These are phyloP conservation scores for Fusarium xylarioides DNA, from an alignment of 2,329 filamentous ascomycete genomes.

Conservation along the genomic window DNA sequence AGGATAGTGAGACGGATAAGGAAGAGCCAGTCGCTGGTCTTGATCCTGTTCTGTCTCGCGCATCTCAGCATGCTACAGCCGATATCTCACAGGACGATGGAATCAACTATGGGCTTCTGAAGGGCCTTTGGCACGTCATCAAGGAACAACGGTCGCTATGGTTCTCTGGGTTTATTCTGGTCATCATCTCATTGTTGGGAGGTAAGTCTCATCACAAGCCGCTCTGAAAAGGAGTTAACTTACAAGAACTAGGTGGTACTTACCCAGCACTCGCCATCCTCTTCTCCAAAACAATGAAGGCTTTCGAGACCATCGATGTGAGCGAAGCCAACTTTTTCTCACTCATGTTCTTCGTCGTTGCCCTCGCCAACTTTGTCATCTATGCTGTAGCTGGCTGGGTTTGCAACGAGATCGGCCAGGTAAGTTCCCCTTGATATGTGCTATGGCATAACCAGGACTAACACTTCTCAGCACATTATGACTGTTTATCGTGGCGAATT, in stretches of 20 bases:
- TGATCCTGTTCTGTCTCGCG: slow-evolving; percentile 31
- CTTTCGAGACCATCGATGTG: slow-evolving; percentile 47
- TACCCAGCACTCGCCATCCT: slow-evolving; percentile 54
- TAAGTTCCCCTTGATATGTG: slow-evolving; percentile 26
- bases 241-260: slow-evolving; percentile 44
- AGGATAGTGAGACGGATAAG: slow-evolving; percentile 41
- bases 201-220: slow-evolving; percentile 30
- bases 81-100: slow-evolving; percentile 8
- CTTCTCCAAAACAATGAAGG: slow-evolving; percentile 52
- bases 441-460: too few relatives aligned
- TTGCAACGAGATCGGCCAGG: slow-evolving; percentile 50
- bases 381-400: slow-evolving; percentile 53
- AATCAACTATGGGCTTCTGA: slow-evolving; percentile 40
- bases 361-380: slow-evolving; percentile 55
- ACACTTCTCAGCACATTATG: slow-evolving; percentile 43
- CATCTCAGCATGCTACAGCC: slow-evolving; percentile 35
- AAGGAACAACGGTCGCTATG: slow-evolving; percentile 45
- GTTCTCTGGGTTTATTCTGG: slow-evolving; percentile 28
- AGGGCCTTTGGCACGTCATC: slow-evolving; percentile 44
- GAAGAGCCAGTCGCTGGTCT: slow-evolving; percentile 50
- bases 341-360: slow-evolving; percentile 66
- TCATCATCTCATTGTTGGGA: slow-evolving; percentile 41
- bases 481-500: slow-evolving; percentile 50
- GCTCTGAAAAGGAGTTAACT: background rate
- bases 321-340: slow-evolving; percentile 60